These are phyloP conservation scores for Ophiostoma sp. DNA, from an alignment of 2,329 filamentous ascomycete genomes.

Conservation along the genomic window DNA sequence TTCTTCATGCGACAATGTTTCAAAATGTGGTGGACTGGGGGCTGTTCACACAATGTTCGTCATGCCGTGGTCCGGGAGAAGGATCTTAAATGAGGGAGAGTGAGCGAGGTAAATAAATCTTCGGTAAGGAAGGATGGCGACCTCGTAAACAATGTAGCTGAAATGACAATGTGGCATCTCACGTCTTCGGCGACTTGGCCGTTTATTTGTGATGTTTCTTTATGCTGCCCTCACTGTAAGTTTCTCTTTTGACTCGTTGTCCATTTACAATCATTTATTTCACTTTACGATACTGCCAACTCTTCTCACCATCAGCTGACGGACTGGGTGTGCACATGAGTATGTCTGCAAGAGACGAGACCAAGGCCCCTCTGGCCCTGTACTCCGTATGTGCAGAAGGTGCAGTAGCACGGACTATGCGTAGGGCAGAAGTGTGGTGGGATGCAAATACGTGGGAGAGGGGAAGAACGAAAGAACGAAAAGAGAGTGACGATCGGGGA, in stretches of 20 bases:
- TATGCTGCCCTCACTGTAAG: background rate
- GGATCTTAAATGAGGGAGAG: background rate
- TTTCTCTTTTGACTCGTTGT: background rate
- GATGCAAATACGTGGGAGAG: background rate
- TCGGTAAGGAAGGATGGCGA: background rate
- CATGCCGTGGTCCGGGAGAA: background rate
- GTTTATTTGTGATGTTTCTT: background rate
- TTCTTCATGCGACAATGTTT: slow-evolving; percentile 3
- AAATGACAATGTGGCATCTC: background rate
- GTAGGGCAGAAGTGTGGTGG: background rate
- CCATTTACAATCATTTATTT: background rate
- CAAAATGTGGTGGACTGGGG: background rate
- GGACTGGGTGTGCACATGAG: background rate
- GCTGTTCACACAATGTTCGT: background rate
- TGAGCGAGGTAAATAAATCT: background rate
- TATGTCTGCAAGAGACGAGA: background rate
- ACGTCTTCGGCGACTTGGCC: background rate
- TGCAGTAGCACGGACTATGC: background rate
- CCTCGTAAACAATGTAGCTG: background rate
- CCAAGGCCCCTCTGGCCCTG: too few relatives aligned
- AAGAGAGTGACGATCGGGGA: background rate
- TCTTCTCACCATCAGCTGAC: background rate
- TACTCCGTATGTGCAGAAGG: background rate
- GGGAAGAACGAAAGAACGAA: background rate
- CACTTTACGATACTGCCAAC: background rate